Evolutionary conservation across 305 asterid species (phyloP), one percentile per base, ranked within the genome.

Genomic region (Rubia peregrina): DNA sequence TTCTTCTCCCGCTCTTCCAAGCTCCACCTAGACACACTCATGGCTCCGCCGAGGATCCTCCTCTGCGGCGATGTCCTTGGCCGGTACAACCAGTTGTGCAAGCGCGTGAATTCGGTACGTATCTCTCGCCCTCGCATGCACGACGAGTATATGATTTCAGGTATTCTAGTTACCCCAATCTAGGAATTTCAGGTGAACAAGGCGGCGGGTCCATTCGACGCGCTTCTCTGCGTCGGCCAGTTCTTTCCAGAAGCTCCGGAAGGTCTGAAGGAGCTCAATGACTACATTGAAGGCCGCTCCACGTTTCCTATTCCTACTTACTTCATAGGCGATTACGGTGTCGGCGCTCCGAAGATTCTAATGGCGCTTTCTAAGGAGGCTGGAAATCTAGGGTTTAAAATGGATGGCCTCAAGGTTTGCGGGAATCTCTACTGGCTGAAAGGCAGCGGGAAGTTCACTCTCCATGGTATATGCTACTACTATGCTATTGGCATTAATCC

Each of bases 161-260:
- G 67, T 44, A 77, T 77, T 73, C n/a, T 68, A 55, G 17, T 8
- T 36, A 1, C 19, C 11, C 13, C 66, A 13, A 46, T 60, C 66
- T 68, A 14, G 19, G 53, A 14, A 64, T 83, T 84, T 75, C 83
- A 93, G 98, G 98, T 93, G 81, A 90, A 85, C 81, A 93, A 90
- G 76, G 83, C 97, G 73, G 94, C 98, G 60, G 98, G 98, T 70
- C 97, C 98, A 38, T 93, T 93, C 73, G 97, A 90, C 75, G 97
- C 95, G 48, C 81, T 93, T 75, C 80, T 93, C 26, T 93, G 97
- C 68, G 98, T 93, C 33, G 98, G 97, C 4, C 98, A 93, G 79
- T 93, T 90, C 78, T 93, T 90, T 60, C 98, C 97, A 51, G 90
- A 85, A 43, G 62, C 89, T 0, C 73, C 86, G 26, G 98, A 89